Evolutionary conservation across 495 filamentous ascomycete genomes (phyloP).

Genomic region (Patellaria atrata): DNA sequence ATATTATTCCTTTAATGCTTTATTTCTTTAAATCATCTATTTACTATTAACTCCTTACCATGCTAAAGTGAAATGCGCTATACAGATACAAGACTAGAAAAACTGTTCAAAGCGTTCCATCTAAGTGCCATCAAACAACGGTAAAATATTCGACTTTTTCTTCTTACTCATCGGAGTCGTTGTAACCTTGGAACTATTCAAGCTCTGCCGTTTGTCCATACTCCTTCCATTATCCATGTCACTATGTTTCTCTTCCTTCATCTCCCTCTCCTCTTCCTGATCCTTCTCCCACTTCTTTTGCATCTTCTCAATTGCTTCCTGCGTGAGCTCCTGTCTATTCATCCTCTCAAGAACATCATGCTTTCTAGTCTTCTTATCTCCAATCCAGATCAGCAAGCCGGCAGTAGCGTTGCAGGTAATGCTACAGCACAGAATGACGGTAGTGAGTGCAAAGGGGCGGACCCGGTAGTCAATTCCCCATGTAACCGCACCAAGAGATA

Average conservation of each 20-base stretch:
- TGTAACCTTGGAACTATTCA: too few relatives aligned
- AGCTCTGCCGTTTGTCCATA: too few relatives aligned
- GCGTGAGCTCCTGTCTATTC: slow-evolving; percentile 56
- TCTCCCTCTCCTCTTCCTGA: slow-evolving; percentile 20
- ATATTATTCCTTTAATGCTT: too few relatives aligned
- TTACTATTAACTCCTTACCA: too few relatives aligned
- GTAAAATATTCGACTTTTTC: too few relatives aligned
- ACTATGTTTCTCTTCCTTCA: slow-evolving; percentile 6
- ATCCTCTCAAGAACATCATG: slow-evolving; percentile 68
- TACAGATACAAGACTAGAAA: too few relatives aligned
- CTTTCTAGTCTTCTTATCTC: slow-evolving; percentile 59
- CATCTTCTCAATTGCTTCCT: slow-evolving; percentile 56
- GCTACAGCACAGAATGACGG: slow-evolving; percentile 62
- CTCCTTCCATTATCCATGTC: neutral
- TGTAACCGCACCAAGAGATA: slow-evolving; percentile 58
- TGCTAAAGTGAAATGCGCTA: too few relatives aligned
- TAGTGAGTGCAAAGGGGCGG: slow-evolving; percentile 55
- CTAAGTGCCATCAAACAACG: too few relatives aligned
- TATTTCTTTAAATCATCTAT: too few relatives aligned
- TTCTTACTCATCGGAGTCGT: too few relatives aligned
- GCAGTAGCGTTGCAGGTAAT: slow-evolving; percentile 58
- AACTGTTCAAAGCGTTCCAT: too few relatives aligned
- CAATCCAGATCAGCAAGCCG: slow-evolving; percentile 56
- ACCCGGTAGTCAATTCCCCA: slow-evolving; percentile 52
- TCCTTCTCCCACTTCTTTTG: slow-evolving; percentile 44